Base-by-base conservation (phyloP, 352 stramenopile genomes). In the Phytopythium ostracodes region DNA sequence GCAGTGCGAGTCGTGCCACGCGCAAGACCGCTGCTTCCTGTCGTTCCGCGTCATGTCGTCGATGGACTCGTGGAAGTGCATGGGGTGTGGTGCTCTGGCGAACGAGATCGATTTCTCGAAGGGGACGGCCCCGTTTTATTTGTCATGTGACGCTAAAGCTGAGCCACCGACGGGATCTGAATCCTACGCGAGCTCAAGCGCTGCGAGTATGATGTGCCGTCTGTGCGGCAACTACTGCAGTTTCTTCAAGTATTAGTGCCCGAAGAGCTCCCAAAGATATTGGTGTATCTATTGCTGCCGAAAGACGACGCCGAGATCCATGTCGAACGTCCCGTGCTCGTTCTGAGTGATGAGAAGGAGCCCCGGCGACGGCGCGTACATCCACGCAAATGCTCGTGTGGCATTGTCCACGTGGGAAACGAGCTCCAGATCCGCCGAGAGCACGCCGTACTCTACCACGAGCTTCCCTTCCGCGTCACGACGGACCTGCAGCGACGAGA, bases 11-110 rank as follows among this genome's bases (percentile, higher is more conserved):
- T 73, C 77, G 4, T 74, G 78, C 5, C 85, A 94, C 62, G 65
- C 73, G n/a, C 66, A 90, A 50, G 82, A 92, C 46, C 73, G 85
- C 15, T 92, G 85, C 54, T 94, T 92, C 43, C 60, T 92, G 24
- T 92, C 81, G 33, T 92, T 92, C 43, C 75, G 77, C 56, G 77
- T 77, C 12, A 72, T 94, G 27, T 60, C 76, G 27, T 75, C 76
- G 2, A 85, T 89, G 72, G 79, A 89, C 53, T 72, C 80, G 43
- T 94, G 83, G 83, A 92, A 92, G 55, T 94, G 85, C 65, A 84
- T 91, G 78, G 81, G 83, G 43, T 94, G 85, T 42, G 81, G 79
- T 12, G 80, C 76, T 7, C 79, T 72, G 22, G 85, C 85, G 29
- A 77, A 75, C 42, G 77, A 87, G 64, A 75, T 88, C 31, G 70